A percentile compares a stretch with the other conserved stretches of the same genome.
Conservation (phyloP, 495 filamentous ascomycete species). For the Penicillium waksmanii region DNA sequence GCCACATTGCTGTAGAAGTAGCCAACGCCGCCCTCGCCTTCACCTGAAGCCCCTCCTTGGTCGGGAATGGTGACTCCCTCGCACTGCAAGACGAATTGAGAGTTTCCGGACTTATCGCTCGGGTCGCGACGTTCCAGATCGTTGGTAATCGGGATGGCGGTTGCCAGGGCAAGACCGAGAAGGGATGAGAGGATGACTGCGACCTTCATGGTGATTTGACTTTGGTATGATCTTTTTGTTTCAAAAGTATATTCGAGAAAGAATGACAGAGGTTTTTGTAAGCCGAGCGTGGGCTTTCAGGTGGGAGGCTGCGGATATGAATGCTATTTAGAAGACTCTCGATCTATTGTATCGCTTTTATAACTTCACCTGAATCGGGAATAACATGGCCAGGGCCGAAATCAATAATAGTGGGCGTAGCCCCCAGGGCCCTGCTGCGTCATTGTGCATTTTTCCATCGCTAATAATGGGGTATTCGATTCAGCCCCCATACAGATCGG, state of each 20-base stretch:
- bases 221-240: background rate
- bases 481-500: background rate
- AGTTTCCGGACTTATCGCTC: conserved; percentile 12
- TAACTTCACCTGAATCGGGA: background rate
- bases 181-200: background rate
- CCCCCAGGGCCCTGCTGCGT: background rate
- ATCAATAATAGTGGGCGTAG: background rate
- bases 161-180: background rate
- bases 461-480: background rate
- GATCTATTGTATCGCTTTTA: background rate
- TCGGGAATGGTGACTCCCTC: conserved; percentile 11
- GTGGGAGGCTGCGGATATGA: background rate
- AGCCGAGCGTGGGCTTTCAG: background rate
- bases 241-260: background rate
- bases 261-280: background rate
- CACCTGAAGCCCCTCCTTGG: conserved; percentile 6
- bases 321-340: background rate
- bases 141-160: background rate
- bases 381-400: background rate
- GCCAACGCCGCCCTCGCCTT: conserved; percentile 6
- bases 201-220: conserved; percentile 7
- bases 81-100: conserved; percentile 11
- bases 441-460: background rate
- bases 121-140: background rate
- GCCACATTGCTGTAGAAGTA: conserved; percentile 9